Conservation (phyloP, 768 basidiomycete genomes). For the Mycena metata region DNA sequence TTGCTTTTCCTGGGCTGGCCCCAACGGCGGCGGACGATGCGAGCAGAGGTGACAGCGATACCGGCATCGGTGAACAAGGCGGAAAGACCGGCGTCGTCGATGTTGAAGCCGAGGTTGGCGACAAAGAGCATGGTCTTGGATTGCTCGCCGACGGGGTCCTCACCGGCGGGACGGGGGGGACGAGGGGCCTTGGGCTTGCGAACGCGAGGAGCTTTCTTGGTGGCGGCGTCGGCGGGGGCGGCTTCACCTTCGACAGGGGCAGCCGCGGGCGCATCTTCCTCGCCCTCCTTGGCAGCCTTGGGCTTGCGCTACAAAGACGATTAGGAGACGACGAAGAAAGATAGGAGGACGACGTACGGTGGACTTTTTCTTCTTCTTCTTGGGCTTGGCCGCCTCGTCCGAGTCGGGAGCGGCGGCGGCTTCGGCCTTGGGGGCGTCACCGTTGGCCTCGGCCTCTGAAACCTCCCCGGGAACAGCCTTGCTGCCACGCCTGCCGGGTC, state of each 20-base stretch:
- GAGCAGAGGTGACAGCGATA: constrained; percentile 86
- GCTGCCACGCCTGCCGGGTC: constrained; percentile 86
- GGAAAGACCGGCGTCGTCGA: constrained; percentile 86
- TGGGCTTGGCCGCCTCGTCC: constrained; percentile 82
- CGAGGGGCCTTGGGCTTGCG: constrained; percentile 73
- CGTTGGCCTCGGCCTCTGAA: constrained; percentile 90
- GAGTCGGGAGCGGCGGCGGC: constrained; percentile 66
- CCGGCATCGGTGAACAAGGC: constrained; percentile 90
- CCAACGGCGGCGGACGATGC: constrained; percentile 89
- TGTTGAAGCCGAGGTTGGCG: constrained; percentile 96
- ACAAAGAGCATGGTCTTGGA: constrained; percentile 94
- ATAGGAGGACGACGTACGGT: constrained; percentile 58
- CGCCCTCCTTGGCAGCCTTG: constrained; percentile 53
- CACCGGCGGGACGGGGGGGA: constrained; percentile 77
- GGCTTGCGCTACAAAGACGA: constrained; percentile 58
- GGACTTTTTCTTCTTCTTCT: constrained; percentile 87
- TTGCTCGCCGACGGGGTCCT: constrained; percentile 89
- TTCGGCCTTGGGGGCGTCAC: constrained; percentile 74
- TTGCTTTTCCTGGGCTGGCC: constrained; percentile 91
- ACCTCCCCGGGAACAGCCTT: constrained; percentile 92
- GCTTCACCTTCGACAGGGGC: constrained; percentile 54
- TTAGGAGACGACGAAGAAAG: constrained; percentile 29
- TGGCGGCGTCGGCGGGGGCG: constrained; percentile 51
- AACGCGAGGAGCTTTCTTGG: constrained; percentile 64
- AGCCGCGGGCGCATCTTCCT: constrained; percentile 55